Percentiles rank a stretch among this genome's conserved stretches.
These are phyloP conservation scores for Ambrosia trifida DNA, from an alignment of 129 eudicot genomes.

Conservation along the genomic window DNA sequence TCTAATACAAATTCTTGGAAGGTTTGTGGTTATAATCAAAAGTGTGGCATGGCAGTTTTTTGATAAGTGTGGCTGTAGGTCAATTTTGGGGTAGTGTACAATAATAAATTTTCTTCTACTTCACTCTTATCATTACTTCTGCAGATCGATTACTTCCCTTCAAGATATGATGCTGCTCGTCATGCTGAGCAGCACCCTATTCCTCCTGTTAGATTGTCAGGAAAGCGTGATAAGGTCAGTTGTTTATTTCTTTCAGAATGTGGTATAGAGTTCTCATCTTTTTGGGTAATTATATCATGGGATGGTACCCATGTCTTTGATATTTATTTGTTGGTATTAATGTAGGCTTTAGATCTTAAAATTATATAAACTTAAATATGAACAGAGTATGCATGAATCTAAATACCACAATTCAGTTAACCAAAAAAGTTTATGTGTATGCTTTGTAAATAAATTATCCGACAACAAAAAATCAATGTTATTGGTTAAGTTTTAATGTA, in stretches of 20 bases:
- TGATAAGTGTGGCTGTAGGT: no score
- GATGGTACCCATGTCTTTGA: no score
- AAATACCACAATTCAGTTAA: background rate
- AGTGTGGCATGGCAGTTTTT: no score
- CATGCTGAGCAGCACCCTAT: slow-evolving; percentile 41
- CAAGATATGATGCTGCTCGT: slow-evolving; percentile 47
- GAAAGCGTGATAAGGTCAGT: slow-evolving; percentile 62
- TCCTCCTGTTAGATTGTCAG: slow-evolving; percentile 52
- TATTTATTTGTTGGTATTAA: no score
- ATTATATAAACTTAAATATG: background rate
- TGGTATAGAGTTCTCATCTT: background rate
- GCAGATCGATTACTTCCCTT: slow-evolving; percentile 74
- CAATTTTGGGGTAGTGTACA: no score
- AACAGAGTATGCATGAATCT: slow-evolving; percentile 2
- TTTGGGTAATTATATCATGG: background rate
- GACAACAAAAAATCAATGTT: no score
- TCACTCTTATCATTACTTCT: background rate
- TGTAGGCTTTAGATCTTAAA: background rate
- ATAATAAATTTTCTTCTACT: no score
- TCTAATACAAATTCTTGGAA: no score
- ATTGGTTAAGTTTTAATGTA: no score
- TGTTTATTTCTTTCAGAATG: background rate
- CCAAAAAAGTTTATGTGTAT: background rate
- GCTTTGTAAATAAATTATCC: background rate
- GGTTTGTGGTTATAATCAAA: no score